Conservation (phyloP, 768 basidiomycete species). For the Lactarius indigo region DNA sequence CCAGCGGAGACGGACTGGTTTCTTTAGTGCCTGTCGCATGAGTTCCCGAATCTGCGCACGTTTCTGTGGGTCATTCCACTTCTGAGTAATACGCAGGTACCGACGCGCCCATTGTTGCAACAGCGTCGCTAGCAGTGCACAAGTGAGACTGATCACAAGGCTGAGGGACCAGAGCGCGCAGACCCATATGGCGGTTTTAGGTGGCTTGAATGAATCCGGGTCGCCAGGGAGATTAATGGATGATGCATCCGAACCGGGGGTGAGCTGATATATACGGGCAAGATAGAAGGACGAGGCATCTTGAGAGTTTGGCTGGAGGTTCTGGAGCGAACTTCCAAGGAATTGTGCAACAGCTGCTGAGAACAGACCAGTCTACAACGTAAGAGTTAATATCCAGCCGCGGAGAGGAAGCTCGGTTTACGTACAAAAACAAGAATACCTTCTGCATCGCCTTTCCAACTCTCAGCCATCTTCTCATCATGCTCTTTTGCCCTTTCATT, state of each 20-base stretch:
- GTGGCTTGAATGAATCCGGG: not conserved
- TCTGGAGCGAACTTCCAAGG: not conserved
- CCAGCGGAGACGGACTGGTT: not conserved
- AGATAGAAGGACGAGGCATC: not conserved
- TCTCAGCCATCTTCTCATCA: not conserved
- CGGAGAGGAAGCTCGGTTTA: not conserved
- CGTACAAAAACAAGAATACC: conserved; percentile 8
- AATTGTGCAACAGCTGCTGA: not conserved
- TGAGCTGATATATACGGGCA: conserved; percentile 2
- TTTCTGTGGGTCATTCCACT: not conserved
- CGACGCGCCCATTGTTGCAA: not conserved
- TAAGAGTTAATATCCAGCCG: too few species aligned
- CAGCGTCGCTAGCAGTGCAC: not conserved
- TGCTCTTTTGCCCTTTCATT: not conserved
- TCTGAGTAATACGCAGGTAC: not conserved
- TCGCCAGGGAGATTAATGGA: not conserved
- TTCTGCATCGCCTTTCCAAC: conserved; percentile 4
- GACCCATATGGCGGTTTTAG: not conserved
- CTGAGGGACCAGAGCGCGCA: not conserved
- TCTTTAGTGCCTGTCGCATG: not conserved
- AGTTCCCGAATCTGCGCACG: not conserved
- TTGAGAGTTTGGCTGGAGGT: not conserved
- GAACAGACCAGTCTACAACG: conserved; percentile 4
- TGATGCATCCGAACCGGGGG: not conserved
- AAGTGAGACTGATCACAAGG: not conserved